Evolutionary conservation across 306 rosid genomes (phyloP).

Genomic region (Corylus avellana): DNA sequence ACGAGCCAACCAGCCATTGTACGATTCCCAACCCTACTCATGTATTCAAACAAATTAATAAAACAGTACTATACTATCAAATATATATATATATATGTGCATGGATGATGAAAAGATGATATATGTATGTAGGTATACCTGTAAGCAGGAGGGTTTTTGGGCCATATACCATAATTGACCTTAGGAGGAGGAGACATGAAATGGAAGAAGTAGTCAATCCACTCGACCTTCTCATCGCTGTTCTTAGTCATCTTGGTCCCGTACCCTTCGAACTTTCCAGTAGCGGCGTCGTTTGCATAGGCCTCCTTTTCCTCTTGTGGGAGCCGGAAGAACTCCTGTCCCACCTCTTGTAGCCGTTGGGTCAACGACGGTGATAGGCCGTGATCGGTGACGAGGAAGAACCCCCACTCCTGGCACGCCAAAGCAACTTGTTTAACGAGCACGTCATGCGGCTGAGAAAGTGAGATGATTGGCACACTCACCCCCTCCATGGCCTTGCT

Average conservation of each 20-base stretch:
- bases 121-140: conserved; percentile 28
- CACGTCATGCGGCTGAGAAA: conserved; percentile 28
- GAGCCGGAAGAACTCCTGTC: conserved; percentile 45
- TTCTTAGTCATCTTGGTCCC: conserved; percentile 70
- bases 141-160: conserved; percentile 49
- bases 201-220: conserved; percentile 70
- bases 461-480: conserved; percentile 32
- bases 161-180: conserved; percentile 51
- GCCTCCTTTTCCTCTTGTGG: conserved; percentile 57
- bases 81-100: too few species aligned
- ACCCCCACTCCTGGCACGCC: conserved; percentile 54
- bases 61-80: too few species aligned
- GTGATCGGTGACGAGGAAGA: conserved; percentile 55
- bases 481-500: conserved; percentile 35
- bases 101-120: too few species aligned
- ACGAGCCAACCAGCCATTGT: too few species aligned
- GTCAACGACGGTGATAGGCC: conserved; percentile 44
- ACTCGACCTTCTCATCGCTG: conserved; percentile 55
- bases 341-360: conserved; percentile 50
- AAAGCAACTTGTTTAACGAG: conserved; percentile 16
- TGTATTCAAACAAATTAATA: too few species aligned
- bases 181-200: conserved; percentile 51
- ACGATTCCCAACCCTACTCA: too few species aligned
- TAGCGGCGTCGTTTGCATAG: conserved; percentile 58
- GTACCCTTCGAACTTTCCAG: conserved; percentile 55